Evolutionary conservation across 495 filamentous ascomycete species (phyloP).

Genomic region (Hypoxylon intermedium): DNA sequence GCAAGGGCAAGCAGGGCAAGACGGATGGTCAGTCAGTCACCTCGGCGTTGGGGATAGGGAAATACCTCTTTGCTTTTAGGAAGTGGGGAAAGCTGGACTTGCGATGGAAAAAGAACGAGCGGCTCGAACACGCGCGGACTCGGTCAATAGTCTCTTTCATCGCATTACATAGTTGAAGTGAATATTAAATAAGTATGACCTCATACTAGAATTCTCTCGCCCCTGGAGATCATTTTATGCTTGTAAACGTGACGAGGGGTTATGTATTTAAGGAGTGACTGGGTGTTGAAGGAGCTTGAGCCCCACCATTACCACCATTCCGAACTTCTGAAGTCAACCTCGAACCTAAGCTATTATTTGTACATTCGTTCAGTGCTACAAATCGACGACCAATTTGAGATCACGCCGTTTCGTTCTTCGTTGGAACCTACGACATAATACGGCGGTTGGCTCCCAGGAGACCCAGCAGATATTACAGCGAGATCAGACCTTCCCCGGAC

Average conservation of each 20-base stretch:
- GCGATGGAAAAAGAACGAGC: not conserved
- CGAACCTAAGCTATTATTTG: not conserved
- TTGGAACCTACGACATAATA: no score
- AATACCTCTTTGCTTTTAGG: slow-evolving; percentile 33
- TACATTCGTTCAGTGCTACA: not conserved
- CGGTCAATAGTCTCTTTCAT: not conserved
- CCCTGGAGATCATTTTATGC: not conserved
- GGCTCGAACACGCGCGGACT: not conserved
- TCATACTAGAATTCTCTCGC: no score
- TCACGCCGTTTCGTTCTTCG: not conserved
- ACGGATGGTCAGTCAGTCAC: not conserved
- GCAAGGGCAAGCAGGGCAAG: no score
- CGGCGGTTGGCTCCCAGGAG: no score
- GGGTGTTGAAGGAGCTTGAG: no score
- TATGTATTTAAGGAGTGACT: slow-evolving; percentile 5
- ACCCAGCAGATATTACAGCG: no score
- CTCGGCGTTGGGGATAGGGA: slow-evolving; percentile 22
- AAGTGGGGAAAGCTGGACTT: slow-evolving; percentile 12
- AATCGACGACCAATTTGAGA: not conserved
- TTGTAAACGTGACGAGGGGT: not conserved
- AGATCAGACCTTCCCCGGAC: not conserved
- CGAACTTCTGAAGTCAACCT: slow-evolving; percentile 20
- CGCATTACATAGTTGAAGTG: no score
- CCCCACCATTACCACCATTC: not conserved
- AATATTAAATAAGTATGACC: no score